A percentile compares a stretch with the other conserved stretches of the same genome.
These are phyloP conservation scores for Eimeria necatrix DNA, from an alignment of 169 alveolate species.

Conservation along the genomic window DNA sequence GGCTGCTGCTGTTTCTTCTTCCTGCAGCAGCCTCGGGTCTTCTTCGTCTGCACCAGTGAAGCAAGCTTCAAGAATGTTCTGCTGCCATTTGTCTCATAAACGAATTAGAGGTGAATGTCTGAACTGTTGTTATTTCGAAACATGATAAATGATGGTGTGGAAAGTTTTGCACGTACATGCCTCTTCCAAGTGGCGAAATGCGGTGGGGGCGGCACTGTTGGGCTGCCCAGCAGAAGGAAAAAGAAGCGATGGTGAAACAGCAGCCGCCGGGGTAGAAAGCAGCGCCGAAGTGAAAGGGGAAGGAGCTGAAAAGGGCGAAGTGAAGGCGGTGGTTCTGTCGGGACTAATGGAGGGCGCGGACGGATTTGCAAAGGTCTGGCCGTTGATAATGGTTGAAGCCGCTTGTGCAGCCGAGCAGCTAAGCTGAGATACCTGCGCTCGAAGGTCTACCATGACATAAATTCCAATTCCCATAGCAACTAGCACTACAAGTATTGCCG, in stretches of 20 bases:
- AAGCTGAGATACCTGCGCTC: constrained; percentile 60
- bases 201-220: background rate
- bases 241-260: background rate
- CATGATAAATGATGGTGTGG: too few species aligned
- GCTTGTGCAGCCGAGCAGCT: constrained; percentile 58
- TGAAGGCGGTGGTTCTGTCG: background rate
- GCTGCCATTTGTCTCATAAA: too few species aligned
- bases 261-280: background rate
- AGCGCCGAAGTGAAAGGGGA: background rate
- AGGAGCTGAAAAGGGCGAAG: constrained; percentile 40
- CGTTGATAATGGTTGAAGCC: constrained; percentile 60
- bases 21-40: constrained; percentile 36
- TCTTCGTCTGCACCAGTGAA: background rate
- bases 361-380: constrained; percentile 42
- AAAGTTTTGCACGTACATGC: background rate
- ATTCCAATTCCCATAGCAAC: constrained; percentile 18
- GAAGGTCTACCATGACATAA: background rate
- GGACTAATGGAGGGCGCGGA: background rate
- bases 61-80: too few species aligned
- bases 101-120: too few species aligned
- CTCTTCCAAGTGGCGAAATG: constrained; percentile 31
- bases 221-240: background rate
- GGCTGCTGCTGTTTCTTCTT: background rate
- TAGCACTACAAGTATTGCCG: background rate
- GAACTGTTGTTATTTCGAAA: too few species aligned